phyloP scores from a whole-genome alignment of 768 basidiomycete species.

The Boletus tomentosulus region DNA sequence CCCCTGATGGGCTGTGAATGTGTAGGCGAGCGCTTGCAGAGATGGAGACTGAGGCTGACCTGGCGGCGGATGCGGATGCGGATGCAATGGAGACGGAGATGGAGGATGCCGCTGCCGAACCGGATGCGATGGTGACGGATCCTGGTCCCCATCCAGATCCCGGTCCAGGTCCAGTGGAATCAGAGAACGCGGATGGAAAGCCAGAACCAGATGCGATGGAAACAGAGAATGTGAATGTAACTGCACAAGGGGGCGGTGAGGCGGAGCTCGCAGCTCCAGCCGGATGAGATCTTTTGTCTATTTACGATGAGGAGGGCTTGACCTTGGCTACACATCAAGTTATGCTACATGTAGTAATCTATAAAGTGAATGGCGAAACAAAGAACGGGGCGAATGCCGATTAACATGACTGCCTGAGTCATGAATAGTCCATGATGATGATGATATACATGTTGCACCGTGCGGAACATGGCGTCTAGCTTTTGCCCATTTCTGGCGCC shows the following conservation, averaged over 20 bases:
- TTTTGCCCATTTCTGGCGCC: too few relatives aligned
- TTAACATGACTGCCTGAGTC: too few relatives aligned
- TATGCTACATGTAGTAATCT: not conserved
- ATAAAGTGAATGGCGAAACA: not conserved
- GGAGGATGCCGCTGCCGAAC: conserved; percentile 5
- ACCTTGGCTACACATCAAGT: not conserved
- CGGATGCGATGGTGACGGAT: not conserved
- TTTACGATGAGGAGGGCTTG: not conserved
- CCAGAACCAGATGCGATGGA: not conserved
- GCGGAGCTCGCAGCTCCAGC: conserved; percentile 2
- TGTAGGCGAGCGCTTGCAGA: conserved; percentile 42
- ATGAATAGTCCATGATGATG: too few relatives aligned
- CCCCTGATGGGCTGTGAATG: not conserved
- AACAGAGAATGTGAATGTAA: not conserved
- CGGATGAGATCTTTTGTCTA: conserved; percentile 10
- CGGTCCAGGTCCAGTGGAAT: not conserved
- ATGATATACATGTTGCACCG: too few relatives aligned
- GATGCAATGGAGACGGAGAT: not conserved
- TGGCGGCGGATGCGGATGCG: not conserved
- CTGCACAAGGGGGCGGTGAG: not conserved
- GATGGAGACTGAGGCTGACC: conserved; percentile 41
- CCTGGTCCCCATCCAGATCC: not conserved
- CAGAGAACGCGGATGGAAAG: not conserved
- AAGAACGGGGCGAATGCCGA: not conserved
- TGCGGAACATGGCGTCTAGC: too few relatives aligned